Evolutionary conservation across 495 filamentous ascomycete genomes (phyloP).

Genomic region (Penicillium coprophilum): DNA sequence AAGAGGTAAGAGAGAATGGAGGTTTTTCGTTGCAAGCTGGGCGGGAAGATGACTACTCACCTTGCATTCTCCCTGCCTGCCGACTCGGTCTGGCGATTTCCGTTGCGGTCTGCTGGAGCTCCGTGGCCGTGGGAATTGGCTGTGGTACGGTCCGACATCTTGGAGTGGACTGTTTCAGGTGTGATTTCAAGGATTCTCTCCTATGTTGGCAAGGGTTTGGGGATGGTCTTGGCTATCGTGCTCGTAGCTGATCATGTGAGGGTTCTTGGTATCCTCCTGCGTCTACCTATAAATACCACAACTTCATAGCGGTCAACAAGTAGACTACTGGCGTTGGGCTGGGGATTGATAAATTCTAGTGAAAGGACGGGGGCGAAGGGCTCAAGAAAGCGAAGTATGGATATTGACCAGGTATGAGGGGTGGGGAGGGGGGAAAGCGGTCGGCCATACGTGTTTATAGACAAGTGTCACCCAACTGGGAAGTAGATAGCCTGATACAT

Average conservation of each 20-base stretch:
- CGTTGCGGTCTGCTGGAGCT: background rate
- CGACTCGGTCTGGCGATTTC: background rate
- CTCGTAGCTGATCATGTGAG: background rate
- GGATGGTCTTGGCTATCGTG: background rate
- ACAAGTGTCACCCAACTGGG: background rate
- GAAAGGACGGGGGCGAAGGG: background rate
- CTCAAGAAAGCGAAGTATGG: constrained; percentile 5
- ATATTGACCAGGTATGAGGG: background rate
- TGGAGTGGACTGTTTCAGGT: background rate
- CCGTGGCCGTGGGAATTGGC: background rate
- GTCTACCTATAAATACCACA: background rate
- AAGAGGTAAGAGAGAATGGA: background rate
- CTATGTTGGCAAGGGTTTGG: background rate
- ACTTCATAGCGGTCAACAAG: background rate
- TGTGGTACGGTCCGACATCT: background rate
- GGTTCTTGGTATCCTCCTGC: background rate
- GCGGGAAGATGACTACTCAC: constrained; percentile 1
- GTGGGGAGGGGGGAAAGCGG: constrained; percentile 4
- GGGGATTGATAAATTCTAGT: background rate
- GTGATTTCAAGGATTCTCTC: background rate
- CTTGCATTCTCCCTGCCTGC: background rate
- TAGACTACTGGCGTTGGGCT: background rate
- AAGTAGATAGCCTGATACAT: background rate
- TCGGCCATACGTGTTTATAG: constrained; percentile 17
- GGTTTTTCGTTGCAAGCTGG: background rate